These are phyloP conservation scores for Microbotryum lychnidis-dioicae DNA, from an alignment of 1,284 basidiomycete genomes.

Conservation along the genomic window DNA sequence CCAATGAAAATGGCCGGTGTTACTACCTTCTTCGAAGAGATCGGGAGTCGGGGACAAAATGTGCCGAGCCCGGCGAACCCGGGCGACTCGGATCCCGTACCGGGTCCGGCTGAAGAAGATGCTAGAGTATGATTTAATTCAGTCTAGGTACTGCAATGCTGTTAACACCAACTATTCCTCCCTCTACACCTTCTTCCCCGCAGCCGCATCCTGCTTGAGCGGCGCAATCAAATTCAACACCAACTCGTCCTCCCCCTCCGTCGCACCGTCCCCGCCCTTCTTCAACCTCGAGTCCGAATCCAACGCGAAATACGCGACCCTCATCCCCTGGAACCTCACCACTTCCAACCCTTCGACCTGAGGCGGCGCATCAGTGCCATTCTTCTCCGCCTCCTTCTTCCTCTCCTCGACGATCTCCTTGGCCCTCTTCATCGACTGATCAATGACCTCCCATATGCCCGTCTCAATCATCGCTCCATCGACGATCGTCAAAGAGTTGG, in stretches of 20 bases:
- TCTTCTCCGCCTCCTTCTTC: slow-evolving; percentile 51
- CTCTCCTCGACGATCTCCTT: slow-evolving; percentile 57
- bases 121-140: too few species aligned
- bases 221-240: slow-evolving; percentile 90
- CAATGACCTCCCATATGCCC: slow-evolving; percentile 80
- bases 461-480: slow-evolving; percentile 76
- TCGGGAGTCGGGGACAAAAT: too few species aligned
- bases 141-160: too few species aligned
- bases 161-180: too few species aligned
- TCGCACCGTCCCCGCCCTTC: slow-evolving; percentile 50
- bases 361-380: slow-evolving; percentile 49
- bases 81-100: too few species aligned
- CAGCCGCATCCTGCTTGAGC: slow-evolving; percentile 71
- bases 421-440: slow-evolving; percentile 58
- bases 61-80: too few species aligned
- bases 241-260: slow-evolving; percentile 53
- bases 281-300: slow-evolving; percentile 74
- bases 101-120: too few species aligned
- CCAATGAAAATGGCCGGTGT: too few species aligned
- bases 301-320: slow-evolving; percentile 89
- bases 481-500: slow-evolving; percentile 67
- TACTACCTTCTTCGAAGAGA: too few species aligned
- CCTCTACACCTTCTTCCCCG: slow-evolving; percentile 11
- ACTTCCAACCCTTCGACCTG: slow-evolving; percentile 86
- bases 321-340: slow-evolving; percentile 91